Conservation (phyloP, 164 flowering plant genomes). For the Paratinospora sagittata region DNA sequence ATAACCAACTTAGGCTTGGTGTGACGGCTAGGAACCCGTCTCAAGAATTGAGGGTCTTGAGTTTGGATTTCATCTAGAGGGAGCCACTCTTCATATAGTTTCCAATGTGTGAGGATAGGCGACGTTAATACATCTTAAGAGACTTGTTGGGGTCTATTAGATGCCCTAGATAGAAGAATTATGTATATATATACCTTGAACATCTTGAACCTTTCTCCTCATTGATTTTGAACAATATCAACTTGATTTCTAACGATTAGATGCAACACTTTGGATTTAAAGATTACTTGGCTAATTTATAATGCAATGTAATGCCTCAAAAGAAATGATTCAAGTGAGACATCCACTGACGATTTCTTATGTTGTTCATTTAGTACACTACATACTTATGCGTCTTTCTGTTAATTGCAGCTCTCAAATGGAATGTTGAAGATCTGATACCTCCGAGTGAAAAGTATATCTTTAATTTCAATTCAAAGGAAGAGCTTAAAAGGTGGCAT, state of each 20-base stretch:
- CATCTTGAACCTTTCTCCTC: background rate
- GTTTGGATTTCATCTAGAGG: too few relatives aligned
- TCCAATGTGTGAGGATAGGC: too few relatives aligned
- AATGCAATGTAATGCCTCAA: background rate
- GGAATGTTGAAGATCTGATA: constrained; percentile 68
- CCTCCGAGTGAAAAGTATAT: constrained; percentile 68
- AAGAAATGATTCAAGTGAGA: too few relatives aligned
- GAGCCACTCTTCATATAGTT: too few relatives aligned
- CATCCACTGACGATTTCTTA: background rate
- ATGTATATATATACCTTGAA: background rate
- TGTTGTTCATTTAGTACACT: background rate
- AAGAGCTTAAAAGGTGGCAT: constrained; percentile 90
- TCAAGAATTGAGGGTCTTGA: too few relatives aligned
- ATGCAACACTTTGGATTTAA: too few relatives aligned
- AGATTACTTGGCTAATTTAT: background rate
- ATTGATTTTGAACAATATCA: background rate
- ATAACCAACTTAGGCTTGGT: too few relatives aligned
- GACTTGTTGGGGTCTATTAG: too few relatives aligned
- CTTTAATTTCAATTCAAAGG: constrained; percentile 71
- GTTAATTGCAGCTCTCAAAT: constrained; percentile 50
- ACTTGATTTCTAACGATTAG: background rate
- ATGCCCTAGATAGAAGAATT: too few relatives aligned
- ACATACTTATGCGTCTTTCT: background rate
- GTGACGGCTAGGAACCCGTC: too few relatives aligned
- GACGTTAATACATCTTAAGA: too few relatives aligned